These are phyloP conservation scores for Pseudocercospora ulei DNA, from an alignment of 2,329 filamentous ascomycete species.

Conservation along the genomic window DNA sequence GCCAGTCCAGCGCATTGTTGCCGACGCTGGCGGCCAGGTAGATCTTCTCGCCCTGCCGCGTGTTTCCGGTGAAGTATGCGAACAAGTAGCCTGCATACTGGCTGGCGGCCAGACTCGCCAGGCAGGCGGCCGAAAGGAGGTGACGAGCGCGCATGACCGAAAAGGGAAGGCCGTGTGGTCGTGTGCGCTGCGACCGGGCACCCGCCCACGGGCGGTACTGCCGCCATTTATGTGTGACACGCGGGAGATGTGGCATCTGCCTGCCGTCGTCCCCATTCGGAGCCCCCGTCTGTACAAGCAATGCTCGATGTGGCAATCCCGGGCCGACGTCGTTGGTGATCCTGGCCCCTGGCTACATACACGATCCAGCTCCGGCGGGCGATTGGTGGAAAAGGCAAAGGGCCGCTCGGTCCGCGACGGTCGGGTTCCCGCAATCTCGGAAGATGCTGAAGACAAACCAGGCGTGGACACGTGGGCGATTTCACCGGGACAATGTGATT, in stretches of 20 bases:
- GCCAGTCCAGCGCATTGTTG: slow-evolving; percentile 47
- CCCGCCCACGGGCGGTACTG: too few species aligned
- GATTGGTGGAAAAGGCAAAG: slow-evolving; percentile 3
- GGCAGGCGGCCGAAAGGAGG: slow-evolving; percentile 10
- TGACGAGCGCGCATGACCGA: slow-evolving; percentile 11
- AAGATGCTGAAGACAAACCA: too few species aligned
- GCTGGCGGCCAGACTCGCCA: slow-evolving; percentile 5
- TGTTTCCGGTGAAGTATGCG: slow-evolving; percentile 45
- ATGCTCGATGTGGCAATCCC: background rate
- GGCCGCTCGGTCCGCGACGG: background rate
- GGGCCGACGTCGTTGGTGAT: slow-evolving; percentile 2
- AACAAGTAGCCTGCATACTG: slow-evolving; percentile 42
- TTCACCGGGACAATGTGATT: too few species aligned
- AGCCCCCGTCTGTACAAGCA: too few species aligned
- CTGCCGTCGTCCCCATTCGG: too few species aligned
- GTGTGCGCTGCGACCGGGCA: background rate
- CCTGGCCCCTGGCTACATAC: slow-evolving; percentile 5
- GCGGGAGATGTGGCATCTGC: background rate
- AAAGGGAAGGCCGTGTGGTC: too few species aligned
- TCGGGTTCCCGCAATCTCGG: background rate
- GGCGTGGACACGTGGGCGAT: too few species aligned
- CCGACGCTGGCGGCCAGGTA: slow-evolving; percentile 46
- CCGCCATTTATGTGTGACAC: slow-evolving; percentile 3
- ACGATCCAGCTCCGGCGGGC: background rate
- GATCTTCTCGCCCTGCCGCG: slow-evolving; percentile 44